These are phyloP conservation scores for Cyberlindnera amylophila DNA, from an alignment of 805 yeast genomes.

Conservation along the genomic window DNA sequence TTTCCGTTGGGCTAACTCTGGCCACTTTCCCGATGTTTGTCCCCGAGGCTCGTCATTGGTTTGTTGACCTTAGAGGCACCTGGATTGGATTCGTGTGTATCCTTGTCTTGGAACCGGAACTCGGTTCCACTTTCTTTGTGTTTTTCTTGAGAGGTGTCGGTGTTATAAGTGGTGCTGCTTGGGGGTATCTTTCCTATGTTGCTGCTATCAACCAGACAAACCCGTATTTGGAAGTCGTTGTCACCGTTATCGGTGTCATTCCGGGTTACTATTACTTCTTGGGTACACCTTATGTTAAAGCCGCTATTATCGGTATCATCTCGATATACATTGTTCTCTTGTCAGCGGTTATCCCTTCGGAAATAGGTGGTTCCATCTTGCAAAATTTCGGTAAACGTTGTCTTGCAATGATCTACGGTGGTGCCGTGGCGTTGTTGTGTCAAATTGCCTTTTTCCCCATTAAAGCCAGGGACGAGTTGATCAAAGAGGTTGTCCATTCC, in stretches of 20 bases:
- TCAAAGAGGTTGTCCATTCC: slow-evolving; percentile 38
- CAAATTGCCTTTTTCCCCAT: slow-evolving; percentile 44
- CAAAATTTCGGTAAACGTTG: slow-evolving; percentile 47
- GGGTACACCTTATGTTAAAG: slow-evolving; percentile 46
- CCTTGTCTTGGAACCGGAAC: slow-evolving; percentile 45
- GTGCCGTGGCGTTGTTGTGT: slow-evolving; percentile 42
- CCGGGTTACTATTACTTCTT: slow-evolving; percentile 44
- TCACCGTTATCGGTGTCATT: slow-evolving; percentile 39
- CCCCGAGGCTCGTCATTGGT: slow-evolving; percentile 46
- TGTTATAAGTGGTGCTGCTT: slow-evolving; percentile 42
- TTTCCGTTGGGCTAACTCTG: slow-evolving; percentile 40
- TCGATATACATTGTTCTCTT: slow-evolving; percentile 44
- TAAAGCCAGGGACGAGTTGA: slow-evolving; percentile 43
- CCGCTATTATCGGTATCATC: slow-evolving; percentile 46
- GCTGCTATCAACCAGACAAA: slow-evolving; percentile 39
- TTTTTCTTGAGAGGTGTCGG: slow-evolving; percentile 46
- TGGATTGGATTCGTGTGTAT: slow-evolving; percentile 55
- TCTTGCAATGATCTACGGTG: slow-evolving; percentile 48
- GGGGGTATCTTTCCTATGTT: slow-evolving; percentile 46
- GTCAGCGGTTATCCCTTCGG: slow-evolving; percentile 40
- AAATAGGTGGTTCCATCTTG: slow-evolving; percentile 36
- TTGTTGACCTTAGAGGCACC: slow-evolving; percentile 42
- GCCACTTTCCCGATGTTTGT: slow-evolving; percentile 50
- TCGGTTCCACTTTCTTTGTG: slow-evolving; percentile 47
- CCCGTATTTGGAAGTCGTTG: slow-evolving; percentile 39